Evolutionary conservation across 2,329 filamentous ascomycete genomes (phyloP).

Genomic region (Calcarisporium arbuscula): DNA sequence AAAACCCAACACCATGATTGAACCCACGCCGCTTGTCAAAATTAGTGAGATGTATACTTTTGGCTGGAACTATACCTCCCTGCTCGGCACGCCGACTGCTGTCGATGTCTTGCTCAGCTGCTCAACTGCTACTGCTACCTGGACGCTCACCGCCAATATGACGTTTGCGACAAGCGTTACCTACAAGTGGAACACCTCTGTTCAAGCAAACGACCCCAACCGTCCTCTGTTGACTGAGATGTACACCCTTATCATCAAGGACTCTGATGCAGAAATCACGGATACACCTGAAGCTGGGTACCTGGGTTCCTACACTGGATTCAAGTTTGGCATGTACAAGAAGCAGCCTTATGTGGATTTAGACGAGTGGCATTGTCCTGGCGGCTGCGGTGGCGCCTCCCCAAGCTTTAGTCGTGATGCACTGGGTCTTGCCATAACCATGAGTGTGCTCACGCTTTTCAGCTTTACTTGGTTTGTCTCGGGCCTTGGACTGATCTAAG

Average conservation of each 20-base stretch:
- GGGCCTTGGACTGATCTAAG: constrained; percentile 36
- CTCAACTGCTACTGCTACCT: constrained; percentile 44
- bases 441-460: constrained; percentile 49
- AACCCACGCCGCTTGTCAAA: constrained; percentile 48
- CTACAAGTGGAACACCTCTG: constrained; percentile 53
- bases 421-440: constrained; percentile 43
- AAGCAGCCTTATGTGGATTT: constrained; percentile 44
- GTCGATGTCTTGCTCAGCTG: constrained; percentile 55
- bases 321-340: constrained; percentile 54
- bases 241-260: constrained; percentile 58
- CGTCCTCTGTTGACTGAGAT: constrained; percentile 44
- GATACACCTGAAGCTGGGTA: constrained; percentile 51
- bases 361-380: constrained; percentile 47
- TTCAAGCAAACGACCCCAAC: constrained; percentile 37
- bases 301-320: constrained; percentile 39
- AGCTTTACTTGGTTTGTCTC: constrained; percentile 61
- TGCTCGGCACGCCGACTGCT: constrained; percentile 52
- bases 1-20: constrained; percentile 38
- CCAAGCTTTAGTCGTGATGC: constrained; percentile 40
- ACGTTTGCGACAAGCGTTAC: constrained; percentile 44
- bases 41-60: constrained; percentile 55
- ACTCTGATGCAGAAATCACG: constrained; percentile 45
- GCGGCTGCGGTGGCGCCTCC: constrained; percentile 49
- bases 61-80: constrained; percentile 60
- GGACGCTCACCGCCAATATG: constrained; percentile 59